phyloP scores from a whole-genome alignment of 2,329 filamentous ascomycete genomes.

The Colletotrichum destructivum region DNA sequence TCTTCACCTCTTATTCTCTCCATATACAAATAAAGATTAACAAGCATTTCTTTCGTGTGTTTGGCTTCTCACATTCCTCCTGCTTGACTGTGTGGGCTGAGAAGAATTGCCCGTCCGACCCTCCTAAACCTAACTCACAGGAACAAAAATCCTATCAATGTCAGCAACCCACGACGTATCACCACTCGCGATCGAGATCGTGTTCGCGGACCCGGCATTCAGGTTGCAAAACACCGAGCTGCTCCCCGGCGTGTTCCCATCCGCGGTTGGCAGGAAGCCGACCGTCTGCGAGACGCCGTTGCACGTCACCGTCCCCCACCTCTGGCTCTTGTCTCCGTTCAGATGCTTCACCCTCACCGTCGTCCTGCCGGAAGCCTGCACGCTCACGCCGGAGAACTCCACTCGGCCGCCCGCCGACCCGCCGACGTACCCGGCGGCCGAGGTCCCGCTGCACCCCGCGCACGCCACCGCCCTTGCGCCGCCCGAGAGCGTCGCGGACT shows the following conservation, averaged over 20 bases:
- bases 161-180: constrained; percentile 60
- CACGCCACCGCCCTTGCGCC: constrained; percentile 65
- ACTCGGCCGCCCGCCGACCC: constrained; percentile 62
- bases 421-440: constrained; percentile 70
- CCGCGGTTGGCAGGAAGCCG: constrained; percentile 68
- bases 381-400: constrained; percentile 62
- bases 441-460: constrained; percentile 64
- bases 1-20: neutral
- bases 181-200: constrained; percentile 62
- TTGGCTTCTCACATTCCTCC: neutral
- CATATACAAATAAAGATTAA: constrained; percentile 10
- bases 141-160: constrained; percentile 70
- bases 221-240: constrained; percentile 66
- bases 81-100: neutral
- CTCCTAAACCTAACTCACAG: constrained; percentile 47
- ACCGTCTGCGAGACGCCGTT: constrained; percentile 67
- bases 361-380: constrained; percentile 59
- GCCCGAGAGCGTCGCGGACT: constrained; percentile 61
- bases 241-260: constrained; percentile 57
- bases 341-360: constrained; percentile 70
- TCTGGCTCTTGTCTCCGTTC: constrained; percentile 68
- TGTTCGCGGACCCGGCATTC: constrained; percentile 62
- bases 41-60: neutral
- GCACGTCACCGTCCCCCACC: constrained; percentile 69
- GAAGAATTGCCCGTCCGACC: neutral